Evolutionary conservation across 371 early-diverging fungal species (phyloP), one percentile per base, ranked within the genome.

Genomic region (Apophysomyces variabilis): DNA sequence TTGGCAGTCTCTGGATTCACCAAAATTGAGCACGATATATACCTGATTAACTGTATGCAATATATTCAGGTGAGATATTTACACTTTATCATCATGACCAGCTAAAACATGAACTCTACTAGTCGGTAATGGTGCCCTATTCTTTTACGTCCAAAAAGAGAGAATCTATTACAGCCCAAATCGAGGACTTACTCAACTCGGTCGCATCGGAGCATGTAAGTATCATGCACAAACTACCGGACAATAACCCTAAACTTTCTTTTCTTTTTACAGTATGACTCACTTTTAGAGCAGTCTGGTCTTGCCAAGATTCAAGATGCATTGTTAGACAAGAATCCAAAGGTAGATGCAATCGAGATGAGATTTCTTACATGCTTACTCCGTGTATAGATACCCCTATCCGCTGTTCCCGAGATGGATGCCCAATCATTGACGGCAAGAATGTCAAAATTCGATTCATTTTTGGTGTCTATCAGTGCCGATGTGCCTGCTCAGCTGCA

Each of bases 1-100:
- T 61, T 85, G 41, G 88, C 89, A 2, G 87, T 88, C 1, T 64
- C 73, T 0, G 78, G 82, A 38, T 72, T 90, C 39, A 66, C 75
- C 7, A 67, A 77, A 13, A 82, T 90, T 35, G 92, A 93, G 41
- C 79, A 80, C 45, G 87, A 90, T 12, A 85, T 93, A 14, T 93
- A 92, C 67, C 78, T 86, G 73, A 79, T 90, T 45, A 95, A 95
- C 68, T 92, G 92, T 60, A 75, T 92, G 57, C 77, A 86, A 41
- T 83, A 86, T 72, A 83, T 91, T 21, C 86, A 90, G 80, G 92
- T 90, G 74, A 58, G 66, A 21, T 6, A 41, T 43, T 45, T 9
- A 11, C 2, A 5, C 50, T 1, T 60, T 13, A 41, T 1, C 21
- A 12, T 16, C 9, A 3, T 21, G 13, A 35, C 21, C 21, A 45